Percentiles rank a stretch among this genome's conserved stretches.
These are phyloP conservation scores for Lyophyllum shimeji DNA, from an alignment of 768 basidiomycete genomes.

Conservation along the genomic window DNA sequence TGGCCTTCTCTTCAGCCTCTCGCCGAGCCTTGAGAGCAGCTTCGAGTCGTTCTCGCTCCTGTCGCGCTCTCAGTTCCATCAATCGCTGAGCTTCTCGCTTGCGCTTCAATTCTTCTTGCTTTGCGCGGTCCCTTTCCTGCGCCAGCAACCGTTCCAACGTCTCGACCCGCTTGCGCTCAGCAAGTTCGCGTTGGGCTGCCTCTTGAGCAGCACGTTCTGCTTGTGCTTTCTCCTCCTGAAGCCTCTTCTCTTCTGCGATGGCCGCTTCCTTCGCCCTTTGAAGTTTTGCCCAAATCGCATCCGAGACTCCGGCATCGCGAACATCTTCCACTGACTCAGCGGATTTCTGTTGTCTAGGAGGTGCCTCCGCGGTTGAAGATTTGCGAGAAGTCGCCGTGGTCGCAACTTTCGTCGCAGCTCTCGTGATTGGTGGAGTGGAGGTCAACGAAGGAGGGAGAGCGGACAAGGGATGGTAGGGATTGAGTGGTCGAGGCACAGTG, in stretches of 20 bases:
- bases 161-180: conserved; percentile 12
- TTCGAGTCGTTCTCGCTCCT: conserved; percentile 8
- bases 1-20: conserved; percentile 11
- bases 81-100: background rate
- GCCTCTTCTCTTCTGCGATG: conserved; percentile 3
- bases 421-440: background rate
- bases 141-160: background rate
- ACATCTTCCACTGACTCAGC: background rate
- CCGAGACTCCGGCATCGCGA: conserved; percentile 53
- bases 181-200: conserved; percentile 25
- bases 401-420: background rate
- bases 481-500: background rate
- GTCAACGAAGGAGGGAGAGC: background rate
- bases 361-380: too few relatives aligned
- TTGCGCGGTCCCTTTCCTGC: background rate
- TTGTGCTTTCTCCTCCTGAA: conserved; percentile 25
- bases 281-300: conserved; percentile 51
- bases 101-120: background rate
- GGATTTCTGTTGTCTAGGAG: background rate
- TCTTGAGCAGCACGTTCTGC: conserved; percentile 42
- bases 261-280: conserved; percentile 28
- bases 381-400: background rate
- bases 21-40: background rate
- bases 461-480: background rate
- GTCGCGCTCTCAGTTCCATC: conserved; percentile 10